phyloP scores from a whole-genome alignment of 805 yeast genomes.

The Starmerella asiatica region DNA sequence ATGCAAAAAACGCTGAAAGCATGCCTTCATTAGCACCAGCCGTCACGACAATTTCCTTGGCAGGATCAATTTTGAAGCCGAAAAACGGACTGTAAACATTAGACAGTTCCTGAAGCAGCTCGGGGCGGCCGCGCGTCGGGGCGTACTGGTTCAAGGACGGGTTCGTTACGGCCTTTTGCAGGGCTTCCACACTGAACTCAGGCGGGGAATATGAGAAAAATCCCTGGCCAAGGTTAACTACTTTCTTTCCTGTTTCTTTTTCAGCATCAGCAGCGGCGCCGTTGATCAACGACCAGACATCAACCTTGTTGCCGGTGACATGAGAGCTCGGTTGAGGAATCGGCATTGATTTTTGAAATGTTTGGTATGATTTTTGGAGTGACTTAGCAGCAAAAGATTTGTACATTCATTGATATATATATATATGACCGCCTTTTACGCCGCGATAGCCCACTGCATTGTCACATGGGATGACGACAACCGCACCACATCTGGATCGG shows the following conservation, averaged over 20 bases:
- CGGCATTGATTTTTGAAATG: no score
- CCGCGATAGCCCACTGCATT: no score
- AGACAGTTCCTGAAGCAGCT: constrained; percentile 55
- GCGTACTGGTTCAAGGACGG: constrained; percentile 85
- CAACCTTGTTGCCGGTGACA: constrained; percentile 31
- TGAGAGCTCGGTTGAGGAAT: constrained; percentile 17
- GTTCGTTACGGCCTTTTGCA: constrained; percentile 54
- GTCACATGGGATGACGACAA: no score
- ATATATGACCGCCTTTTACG: no score
- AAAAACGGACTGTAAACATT: constrained; percentile 58
- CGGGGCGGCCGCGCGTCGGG: constrained; percentile 75
- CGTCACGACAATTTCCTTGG: constrained; percentile 59
- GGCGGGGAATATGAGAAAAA: constrained; percentile 96
- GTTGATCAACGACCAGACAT: constrained; percentile 89
- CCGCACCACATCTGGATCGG: no score
- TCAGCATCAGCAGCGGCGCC: constrained; percentile 86
- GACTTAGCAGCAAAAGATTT: no score
- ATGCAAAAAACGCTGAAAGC: constrained; percentile 70
- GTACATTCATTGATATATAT: no score
- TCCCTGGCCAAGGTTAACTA: constrained; percentile 90
- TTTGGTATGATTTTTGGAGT: no score
- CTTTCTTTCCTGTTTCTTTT: constrained; percentile 51
- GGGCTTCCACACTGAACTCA: constrained; percentile 75
- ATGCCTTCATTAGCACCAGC: constrained; percentile 98
- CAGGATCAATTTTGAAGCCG: constrained; percentile 40